Evolutionary conservation across 139 green algal species (phyloP).

Genomic region (Zygnema circumcarinatum): DNA sequence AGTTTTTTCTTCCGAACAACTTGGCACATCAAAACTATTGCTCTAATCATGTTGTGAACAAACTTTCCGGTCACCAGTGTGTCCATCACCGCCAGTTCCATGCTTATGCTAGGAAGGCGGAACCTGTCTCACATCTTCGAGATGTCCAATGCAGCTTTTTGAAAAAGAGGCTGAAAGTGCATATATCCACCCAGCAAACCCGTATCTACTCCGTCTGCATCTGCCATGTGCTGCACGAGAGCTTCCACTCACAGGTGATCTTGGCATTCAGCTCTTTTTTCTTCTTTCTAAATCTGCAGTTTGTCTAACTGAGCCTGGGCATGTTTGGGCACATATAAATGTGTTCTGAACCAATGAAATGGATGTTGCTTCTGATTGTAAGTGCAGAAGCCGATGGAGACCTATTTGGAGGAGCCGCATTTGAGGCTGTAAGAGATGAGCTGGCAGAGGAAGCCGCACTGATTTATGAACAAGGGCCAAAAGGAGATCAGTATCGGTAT

Average conservation of each 20-base stretch:
- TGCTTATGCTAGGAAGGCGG: too few relatives aligned
- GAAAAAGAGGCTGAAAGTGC: not conserved
- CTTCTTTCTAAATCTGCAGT: too few relatives aligned
- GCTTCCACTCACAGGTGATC: constrained; percentile 14
- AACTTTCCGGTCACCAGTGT: too few relatives aligned
- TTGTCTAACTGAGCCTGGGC: too few relatives aligned
- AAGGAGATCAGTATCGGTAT: constrained; percentile 6
- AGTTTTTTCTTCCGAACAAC: too few relatives aligned
- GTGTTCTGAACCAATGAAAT: too few relatives aligned
- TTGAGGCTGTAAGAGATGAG: constrained; percentile 4
- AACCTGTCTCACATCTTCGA: too few relatives aligned
- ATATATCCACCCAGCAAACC: constrained; percentile 32
- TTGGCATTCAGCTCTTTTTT: not conserved
- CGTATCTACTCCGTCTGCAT: constrained; percentile 32
- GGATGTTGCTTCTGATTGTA: too few relatives aligned
- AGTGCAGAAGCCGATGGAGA: constrained; percentile 12
- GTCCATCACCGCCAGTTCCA: too few relatives aligned
- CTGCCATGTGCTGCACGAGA: constrained; percentile 39
- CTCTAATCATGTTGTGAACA: too few relatives aligned
- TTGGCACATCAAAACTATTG: too few relatives aligned
- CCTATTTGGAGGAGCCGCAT: not conserved
- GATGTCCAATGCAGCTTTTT: constrained; percentile 49
- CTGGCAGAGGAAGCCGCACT: not conserved
- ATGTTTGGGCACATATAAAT: too few relatives aligned
- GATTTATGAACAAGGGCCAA: not conserved